Conservation (phyloP, 495 filamentous ascomycete species). For the Sabuloglossum arenarium region DNA sequence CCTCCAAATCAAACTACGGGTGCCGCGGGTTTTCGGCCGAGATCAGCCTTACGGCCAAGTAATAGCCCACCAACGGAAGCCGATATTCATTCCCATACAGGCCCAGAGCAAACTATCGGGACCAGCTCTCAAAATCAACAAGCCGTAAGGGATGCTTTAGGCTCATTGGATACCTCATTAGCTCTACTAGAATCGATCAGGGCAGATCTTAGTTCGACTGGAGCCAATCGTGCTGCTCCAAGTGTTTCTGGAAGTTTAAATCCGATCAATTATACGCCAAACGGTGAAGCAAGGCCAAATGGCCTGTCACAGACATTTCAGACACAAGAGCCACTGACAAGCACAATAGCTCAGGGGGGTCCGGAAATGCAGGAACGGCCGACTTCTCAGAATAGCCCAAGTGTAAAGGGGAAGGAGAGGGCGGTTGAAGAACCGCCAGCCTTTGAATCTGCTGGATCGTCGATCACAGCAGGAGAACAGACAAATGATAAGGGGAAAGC, state of each 20-base stretch:
- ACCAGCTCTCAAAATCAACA: neutral
- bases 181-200: neutral
- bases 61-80: neutral
- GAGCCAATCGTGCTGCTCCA: neutral
- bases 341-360: neutral
- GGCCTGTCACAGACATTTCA: neutral
- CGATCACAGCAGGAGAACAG: neutral
- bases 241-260: neutral
- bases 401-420: neutral
- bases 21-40: neutral
- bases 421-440: neutral
- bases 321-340: neutral
- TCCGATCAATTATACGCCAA: neutral
- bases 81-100: neutral
- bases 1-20: neutral
- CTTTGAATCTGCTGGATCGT: neutral
- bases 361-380: neutral
- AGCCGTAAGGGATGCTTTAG: neutral
- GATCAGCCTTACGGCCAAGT: neutral
- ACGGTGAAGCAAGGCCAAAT: neutral
- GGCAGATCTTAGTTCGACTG: neutral
- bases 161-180: neutral
- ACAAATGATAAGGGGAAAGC: constrained; percentile 5
- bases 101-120: neutral
- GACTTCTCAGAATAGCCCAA: neutral